Evolutionary conservation across 2,329 filamentous ascomycete species (phyloP), one percentile per base, ranked within the genome.

Genomic region (Ophiostoma tasmaniense): DNA sequence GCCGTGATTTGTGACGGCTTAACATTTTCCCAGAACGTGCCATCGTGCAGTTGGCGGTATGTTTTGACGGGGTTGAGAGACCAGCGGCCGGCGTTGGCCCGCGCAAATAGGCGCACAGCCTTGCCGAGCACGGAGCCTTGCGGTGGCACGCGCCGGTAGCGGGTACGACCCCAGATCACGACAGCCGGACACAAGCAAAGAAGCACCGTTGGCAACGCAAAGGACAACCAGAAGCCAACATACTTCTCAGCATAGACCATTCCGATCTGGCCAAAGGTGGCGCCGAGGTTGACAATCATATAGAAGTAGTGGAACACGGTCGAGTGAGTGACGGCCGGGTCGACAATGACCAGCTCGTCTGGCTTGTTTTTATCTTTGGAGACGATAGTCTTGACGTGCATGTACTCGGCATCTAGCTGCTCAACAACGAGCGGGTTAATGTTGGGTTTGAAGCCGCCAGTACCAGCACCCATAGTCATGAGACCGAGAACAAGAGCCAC

Each of bases 181-280:
- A 89, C 82, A 0, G 81, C 33, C 0, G 86, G 87, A 73, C 84
- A 87, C 67, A 82, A 70, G 69, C 81, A 81, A 75, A 88, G 86
- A 75, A 89, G 77, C 67, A 81, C 74, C 0, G 86, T 89, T 3
- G 87, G 87, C 1, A 89, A 77, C 25, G 86, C 74, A 76, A 79
- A 89, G 0, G 86, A 80, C 45, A 87, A 81, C 83, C 84, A 89
- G 77, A 88, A 89, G 13, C 87, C 87, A 45, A 89, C 81, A 69
- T 88, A 88, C 73, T 86, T 84, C 76, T 89, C 87, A 0, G 85
- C 84, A 73, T 88, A 89, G 28, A 83, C 84, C 85, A 86, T 89
- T 72, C 77, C 79, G 71, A 85, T 80, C 76, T 84, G 84, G 61
- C 81, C 84, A 67, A 80, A 61, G 61, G 86, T 78, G 13, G 84